Base-by-base conservation (phyloP, 805 yeast species). In the Metschnikowia cerradonensis region DNA sequence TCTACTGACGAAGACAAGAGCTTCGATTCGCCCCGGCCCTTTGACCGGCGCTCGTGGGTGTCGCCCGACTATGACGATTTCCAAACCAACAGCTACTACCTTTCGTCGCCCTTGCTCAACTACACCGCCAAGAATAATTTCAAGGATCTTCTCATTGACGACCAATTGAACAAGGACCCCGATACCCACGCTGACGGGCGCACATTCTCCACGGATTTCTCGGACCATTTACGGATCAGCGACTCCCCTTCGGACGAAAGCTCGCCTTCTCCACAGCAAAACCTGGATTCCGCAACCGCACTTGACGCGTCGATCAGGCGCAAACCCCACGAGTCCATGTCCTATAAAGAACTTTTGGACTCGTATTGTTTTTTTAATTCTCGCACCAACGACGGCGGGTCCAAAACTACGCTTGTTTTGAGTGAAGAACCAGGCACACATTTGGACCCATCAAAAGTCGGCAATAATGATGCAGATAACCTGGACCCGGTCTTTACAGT, bases 341-440 rank as follows among this genome's bases (percentile, higher is more conserved):
- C 82, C 0, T 83, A 83, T 59, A 76, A 78, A 55, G 80, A 82
- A 51, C 64, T 83, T 19, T 64, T 84, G 47, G 82, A 82, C 45
- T 76, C 79, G 30, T 84, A 80, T 59, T 84, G 89, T 56, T 84
- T 84, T 58, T 83, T 78, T 50, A 58, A 68, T 10, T 45, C 65
- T 3, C 56, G 58, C n/a, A 42, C 54, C n/a, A 52, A 52, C 7
- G 58, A 55, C 34, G 56, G 60, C 19, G 53, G 56, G 20, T 61
- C 58, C 17, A 49, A 48, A 37, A 46, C 58, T 3, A 57, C 59
- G 4, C 48, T 52, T 23, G 59, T 57, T 36, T 44, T 57, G 55
- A 57, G 60, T 31, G 60, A 57, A 26, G 52, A 50, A 14, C 57
- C 58, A 4, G 43, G 49, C 15, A 13, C 48, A 2, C 30, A 20